Evolutionary conservation across 331 rosid genomes (phyloP).

Genomic region (Ulmus americana): DNA sequence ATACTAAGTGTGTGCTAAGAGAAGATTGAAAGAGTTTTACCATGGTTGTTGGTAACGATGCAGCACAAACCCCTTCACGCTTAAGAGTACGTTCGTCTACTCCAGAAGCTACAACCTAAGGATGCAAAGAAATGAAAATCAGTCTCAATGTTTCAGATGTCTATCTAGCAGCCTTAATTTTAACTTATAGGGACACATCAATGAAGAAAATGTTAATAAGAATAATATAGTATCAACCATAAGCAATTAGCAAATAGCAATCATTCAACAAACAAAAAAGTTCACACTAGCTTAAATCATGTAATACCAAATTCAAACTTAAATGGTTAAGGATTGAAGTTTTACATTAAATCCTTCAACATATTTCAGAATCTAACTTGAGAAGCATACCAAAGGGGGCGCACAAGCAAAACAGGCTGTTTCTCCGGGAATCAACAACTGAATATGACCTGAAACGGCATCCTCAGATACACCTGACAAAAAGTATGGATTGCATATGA

Average conservation of each 20-base stretch:
- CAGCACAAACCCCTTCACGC: slow-evolving; percentile 99
- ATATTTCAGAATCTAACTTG: slow-evolving; percentile 19
- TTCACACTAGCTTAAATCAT: background rate
- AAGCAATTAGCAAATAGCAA: background rate
- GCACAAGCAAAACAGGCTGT: slow-evolving; percentile 99
- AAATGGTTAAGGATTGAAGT: background rate
- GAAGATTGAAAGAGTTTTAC: slow-evolving; percentile 29
- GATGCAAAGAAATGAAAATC: background rate
- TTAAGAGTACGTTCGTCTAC: slow-evolving; percentile 92
- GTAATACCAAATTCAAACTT: background rate
- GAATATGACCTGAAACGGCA: slow-evolving; percentile 97
- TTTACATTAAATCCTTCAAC: background rate
- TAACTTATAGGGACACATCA: background rate
- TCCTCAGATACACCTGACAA: slow-evolving; percentile 90
- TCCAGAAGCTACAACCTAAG: slow-evolving; percentile 92
- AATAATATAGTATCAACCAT: background rate
- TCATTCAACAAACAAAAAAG: background rate
- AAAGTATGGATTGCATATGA: slow-evolving; percentile 25
- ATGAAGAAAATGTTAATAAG: background rate
- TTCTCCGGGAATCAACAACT: slow-evolving; percentile 87
- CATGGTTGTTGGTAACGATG: slow-evolving; percentile 96
- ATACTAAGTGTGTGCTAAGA: background rate
- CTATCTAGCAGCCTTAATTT: background rate
- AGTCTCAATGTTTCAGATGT: slow-evolving; percentile 8
- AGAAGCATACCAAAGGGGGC: slow-evolving; percentile 74